phyloP scores from a whole-genome alignment of 2,329 filamentous ascomycete genomes.

The Fusarium neocosmosporiellum region DNA sequence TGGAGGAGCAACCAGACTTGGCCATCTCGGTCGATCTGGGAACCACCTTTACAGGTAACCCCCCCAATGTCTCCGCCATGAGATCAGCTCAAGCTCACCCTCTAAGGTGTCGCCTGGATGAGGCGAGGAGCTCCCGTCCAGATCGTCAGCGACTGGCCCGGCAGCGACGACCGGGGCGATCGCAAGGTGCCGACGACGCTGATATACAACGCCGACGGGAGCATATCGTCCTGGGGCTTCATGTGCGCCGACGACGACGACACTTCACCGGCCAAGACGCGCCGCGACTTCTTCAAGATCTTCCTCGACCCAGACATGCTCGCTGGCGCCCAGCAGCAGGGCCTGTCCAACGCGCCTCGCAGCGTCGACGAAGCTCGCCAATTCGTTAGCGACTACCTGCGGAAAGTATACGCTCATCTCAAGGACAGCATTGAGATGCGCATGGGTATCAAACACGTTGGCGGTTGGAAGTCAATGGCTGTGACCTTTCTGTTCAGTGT shows the following conservation, averaged over 20 bases:
- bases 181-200: slow-evolving; percentile 66
- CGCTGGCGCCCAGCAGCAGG: slow-evolving; percentile 54
- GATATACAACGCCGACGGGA: slow-evolving; percentile 56
- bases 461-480: slow-evolving; percentile 56
- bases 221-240: slow-evolving; percentile 64
- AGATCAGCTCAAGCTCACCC: background rate
- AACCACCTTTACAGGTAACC: slow-evolving; percentile 58
- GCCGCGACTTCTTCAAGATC: slow-evolving; percentile 66
- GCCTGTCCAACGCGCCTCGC: slow-evolving; percentile 55
- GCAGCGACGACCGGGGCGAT: slow-evolving; percentile 62
- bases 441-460: slow-evolving; percentile 49
- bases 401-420: slow-evolving; percentile 60
- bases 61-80: background rate
- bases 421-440: slow-evolving; percentile 57
- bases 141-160: slow-evolving; percentile 65
- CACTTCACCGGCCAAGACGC: slow-evolving; percentile 42
- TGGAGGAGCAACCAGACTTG: slow-evolving; percentile 49
- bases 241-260: slow-evolving; percentile 61
- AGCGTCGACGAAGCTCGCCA: slow-evolving; percentile 56
- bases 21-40: slow-evolving; percentile 58
- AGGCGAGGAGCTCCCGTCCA: slow-evolving; percentile 55
- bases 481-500: slow-evolving; percentile 68
- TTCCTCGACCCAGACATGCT: slow-evolving; percentile 62
- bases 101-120: slow-evolving; percentile 52
- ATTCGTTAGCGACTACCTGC: slow-evolving; percentile 62